Evolutionary conservation across 2,329 filamentous ascomycete species (phyloP), one percentile per base, ranked within the genome.

Genomic region (Rugonectria rugulosa): DNA sequence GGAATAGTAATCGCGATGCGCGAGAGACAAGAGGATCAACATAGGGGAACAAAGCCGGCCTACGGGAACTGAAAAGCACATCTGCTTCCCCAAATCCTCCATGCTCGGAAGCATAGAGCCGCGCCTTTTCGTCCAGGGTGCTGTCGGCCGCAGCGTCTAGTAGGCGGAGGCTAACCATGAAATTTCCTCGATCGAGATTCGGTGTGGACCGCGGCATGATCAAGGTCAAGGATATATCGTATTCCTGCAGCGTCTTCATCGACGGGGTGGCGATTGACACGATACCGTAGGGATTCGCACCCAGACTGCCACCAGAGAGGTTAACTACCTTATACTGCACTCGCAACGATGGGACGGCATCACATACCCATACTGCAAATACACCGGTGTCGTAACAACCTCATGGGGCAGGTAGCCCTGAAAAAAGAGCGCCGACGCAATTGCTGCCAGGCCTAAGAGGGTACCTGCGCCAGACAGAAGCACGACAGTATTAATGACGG

Each of bases 161-260:
- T 46, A 97, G 83, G 57, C 86, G 83, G 14, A 97, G 77, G 41
- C 90, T 88, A 15, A 98, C 78, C 95, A 99, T 99, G 79, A 97
- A 98, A 76, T 98, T 98, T 23, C 95, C 95, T 12, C 84, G 83
- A 2, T 83, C 83, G 19, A 90, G 75, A 68, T 99, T 99, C 2
- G 81, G 75, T 0, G 86, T 87, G 3, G 91, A 95, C 34, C 88
- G 87, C 15, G 95, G 95, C 60, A 99, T 80, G 4, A 84, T 82
- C 26, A 99, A 80, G 19, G 85, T 80, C 2, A 98, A 80, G 5
- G 84, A 81, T 36, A 99, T 83, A 72, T 98, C 92, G 79, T 99
- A 99, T 42, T 88, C 82, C 72, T 97, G 94, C 41, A 85, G 81
- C 15, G 85, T 79, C 62, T 89, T 85, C 59, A 95, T 77, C 41